These are phyloP conservation scores for Cyclanthera cordifolia DNA, from an alignment of 306 rosid species.

Conservation along the genomic window DNA sequence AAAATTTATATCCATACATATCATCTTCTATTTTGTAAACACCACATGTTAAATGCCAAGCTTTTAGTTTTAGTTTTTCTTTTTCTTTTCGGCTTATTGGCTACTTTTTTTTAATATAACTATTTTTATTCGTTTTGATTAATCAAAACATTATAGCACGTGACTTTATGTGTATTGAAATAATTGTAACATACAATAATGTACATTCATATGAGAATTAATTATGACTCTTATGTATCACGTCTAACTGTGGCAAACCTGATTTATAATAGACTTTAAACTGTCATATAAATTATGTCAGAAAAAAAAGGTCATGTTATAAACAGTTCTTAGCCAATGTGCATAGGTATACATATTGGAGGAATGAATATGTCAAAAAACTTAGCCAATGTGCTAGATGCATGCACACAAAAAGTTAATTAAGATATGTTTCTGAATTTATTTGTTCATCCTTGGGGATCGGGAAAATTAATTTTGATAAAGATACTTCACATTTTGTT, in stretches of 20 bases:
- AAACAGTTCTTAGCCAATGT: neutral
- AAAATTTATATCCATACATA: too few species aligned
- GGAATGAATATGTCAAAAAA: constrained; percentile 1
- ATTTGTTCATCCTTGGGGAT: neutral
- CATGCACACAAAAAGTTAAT: neutral
- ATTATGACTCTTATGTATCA: neutral
- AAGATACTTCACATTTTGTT: too few species aligned
- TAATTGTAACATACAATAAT: neutral
- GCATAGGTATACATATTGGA: neutral
- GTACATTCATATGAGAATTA: neutral
- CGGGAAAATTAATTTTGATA: neutral
- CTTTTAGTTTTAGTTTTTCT: too few species aligned
- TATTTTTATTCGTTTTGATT: too few species aligned
- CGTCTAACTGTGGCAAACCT: neutral
- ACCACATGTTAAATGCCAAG: too few species aligned
- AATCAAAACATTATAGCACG: too few species aligned
- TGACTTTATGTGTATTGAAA: too few species aligned
- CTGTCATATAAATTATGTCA: too few species aligned
- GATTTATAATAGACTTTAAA: neutral
- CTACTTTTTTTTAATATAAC: too few species aligned
- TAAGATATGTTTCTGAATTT: neutral
- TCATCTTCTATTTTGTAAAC: too few species aligned
- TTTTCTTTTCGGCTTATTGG: too few species aligned
- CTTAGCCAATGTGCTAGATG: neutral
- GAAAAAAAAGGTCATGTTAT: too few species aligned